A percentile compares a stretch with the other conserved stretches of the same genome.
phyloP scores from a whole-genome alignment of 768 basidiomycete species.

The Mycena pura region DNA sequence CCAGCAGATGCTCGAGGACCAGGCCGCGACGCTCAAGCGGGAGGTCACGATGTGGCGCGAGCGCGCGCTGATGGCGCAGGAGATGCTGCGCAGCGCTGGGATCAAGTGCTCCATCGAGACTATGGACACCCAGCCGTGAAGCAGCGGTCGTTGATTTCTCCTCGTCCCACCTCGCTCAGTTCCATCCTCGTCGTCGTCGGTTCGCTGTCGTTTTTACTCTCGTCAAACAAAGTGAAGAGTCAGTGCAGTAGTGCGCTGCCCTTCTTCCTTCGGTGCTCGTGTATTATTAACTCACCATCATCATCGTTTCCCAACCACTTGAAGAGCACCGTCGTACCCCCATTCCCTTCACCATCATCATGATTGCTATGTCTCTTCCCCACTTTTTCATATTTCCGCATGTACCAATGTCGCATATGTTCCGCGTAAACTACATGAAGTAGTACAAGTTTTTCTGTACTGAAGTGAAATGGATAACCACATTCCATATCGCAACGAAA shows the following conservation, averaged over 20 bases:
- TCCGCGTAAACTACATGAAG: no score
- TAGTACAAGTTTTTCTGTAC: no score
- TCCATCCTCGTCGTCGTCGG: neutral
- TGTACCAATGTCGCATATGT: no score
- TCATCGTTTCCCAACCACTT: constrained; percentile 15
- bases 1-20: constrained; percentile 57
- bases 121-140: neutral
- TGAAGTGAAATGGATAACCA: no score
- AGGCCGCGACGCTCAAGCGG: constrained; percentile 44
- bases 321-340: constrained; percentile 26
- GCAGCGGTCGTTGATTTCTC: neutral
- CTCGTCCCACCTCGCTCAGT: neutral
- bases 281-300: constrained; percentile 4
- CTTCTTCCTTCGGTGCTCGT: constrained; percentile 22
- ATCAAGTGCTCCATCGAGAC: constrained; percentile 15
- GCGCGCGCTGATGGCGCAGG: constrained; percentile 44
- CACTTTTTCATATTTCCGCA: no score
- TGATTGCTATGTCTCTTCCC: no score
- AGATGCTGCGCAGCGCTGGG: constrained; percentile 50
- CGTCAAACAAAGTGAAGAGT: constrained; percentile 5
- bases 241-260: no score
- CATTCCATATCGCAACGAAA: no score
- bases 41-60: constrained; percentile 60
- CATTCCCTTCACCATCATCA: neutral
- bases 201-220: neutral